These are phyloP conservation scores for Hymenoscyphus fraxineus DNA, from an alignment of 2,329 filamentous ascomycete species.

Conservation along the genomic window DNA sequence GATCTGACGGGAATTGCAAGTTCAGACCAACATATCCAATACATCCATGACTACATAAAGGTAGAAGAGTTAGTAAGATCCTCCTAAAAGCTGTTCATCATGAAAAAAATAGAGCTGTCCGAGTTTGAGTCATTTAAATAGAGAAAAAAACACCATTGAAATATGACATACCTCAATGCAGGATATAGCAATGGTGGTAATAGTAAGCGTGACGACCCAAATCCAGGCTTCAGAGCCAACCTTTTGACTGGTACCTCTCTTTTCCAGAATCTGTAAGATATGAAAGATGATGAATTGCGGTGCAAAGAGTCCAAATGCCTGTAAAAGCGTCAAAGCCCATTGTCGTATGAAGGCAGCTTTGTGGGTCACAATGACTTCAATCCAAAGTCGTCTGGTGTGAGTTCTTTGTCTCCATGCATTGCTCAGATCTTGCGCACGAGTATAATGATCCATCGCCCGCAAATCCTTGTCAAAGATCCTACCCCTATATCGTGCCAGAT, in stretches of 20 bases:
- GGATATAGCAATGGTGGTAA: constrained; percentile 48
- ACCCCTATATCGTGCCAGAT: constrained; percentile 52
- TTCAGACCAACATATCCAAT: constrained; percentile 62
- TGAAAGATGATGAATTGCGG: constrained; percentile 67
- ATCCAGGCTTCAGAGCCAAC: constrained; percentile 56
- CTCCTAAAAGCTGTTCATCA: not conserved
- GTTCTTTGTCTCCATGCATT: constrained; percentile 46
- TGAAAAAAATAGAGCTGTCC: not conserved
- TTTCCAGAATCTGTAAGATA: constrained; percentile 63
- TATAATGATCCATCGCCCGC: constrained; percentile 54
- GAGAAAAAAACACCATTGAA: not conserved
- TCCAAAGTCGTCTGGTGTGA: constrained; percentile 54
- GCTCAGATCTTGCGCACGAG: constrained; percentile 48
- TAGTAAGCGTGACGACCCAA: constrained; percentile 63
- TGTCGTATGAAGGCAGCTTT: constrained; percentile 54
- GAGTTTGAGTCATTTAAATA: not conserved
- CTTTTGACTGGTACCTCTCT: constrained; percentile 42
- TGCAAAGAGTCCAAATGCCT: constrained; percentile 50
- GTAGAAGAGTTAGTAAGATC: not conserved
- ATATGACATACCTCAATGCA: constrained; percentile 49
- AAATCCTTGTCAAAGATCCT: constrained; percentile 61
- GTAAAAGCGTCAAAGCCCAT: constrained; percentile 47
- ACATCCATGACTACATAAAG: constrained; percentile 44
- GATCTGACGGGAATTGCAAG: constrained; percentile 64
- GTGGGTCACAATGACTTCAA: constrained; percentile 57